Conservation (phyloP, 345 rosid genomes). For the Salix suchowensis region DNA sequence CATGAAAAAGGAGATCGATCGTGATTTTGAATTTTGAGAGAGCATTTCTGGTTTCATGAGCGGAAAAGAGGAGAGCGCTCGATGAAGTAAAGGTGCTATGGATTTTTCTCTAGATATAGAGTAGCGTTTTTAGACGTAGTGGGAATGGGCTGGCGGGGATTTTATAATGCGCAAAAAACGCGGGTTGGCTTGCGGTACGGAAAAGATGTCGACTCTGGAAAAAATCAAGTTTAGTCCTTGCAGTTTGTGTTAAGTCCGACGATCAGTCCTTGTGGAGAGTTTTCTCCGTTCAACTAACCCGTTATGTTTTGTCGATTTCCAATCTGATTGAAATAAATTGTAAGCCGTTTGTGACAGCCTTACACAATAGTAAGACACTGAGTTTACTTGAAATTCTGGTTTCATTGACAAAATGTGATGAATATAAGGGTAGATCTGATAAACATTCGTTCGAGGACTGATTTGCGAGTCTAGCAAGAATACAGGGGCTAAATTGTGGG, state of each 20-base stretch:
- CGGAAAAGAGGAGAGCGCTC: background rate
- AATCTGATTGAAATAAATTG: background rate
- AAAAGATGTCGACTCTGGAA: background rate
- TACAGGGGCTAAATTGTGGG: background rate
- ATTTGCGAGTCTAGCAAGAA: background rate
- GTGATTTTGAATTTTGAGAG: background rate
- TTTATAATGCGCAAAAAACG: background rate
- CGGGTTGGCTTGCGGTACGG: background rate
- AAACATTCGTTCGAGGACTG: accelerated
- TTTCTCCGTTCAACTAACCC: background rate
- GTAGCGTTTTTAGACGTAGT: too few relatives aligned
- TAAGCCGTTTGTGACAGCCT: background rate
- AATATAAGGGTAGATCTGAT: background rate
- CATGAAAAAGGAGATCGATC: background rate
- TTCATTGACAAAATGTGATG: background rate
- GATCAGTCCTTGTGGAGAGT: background rate
- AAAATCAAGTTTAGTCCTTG: background rate
- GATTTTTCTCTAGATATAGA: background rate
- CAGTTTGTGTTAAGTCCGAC: background rate
- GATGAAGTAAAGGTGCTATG: background rate
- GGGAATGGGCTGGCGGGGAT: background rate
- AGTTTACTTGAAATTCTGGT: background rate
- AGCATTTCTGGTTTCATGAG: background rate
- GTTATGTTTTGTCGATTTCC: background rate
- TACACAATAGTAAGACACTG: background rate